phyloP scores from a whole-genome alignment of 768 basidiomycete species.

The Phlegmacium glaucopus region DNA sequence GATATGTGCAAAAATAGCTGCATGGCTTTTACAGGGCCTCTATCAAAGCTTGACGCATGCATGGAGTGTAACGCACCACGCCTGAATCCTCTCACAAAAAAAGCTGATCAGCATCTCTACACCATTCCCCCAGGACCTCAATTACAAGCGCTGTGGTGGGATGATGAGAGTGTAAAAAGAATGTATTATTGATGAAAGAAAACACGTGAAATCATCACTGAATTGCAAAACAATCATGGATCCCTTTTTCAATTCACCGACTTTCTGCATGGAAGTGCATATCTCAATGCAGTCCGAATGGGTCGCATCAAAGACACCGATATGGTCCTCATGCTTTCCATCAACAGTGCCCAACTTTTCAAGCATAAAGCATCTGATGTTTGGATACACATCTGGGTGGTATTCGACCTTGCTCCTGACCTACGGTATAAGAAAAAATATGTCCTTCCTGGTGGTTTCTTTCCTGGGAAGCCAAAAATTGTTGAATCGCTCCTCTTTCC shows the following conservation, averaged over 20 bases:
- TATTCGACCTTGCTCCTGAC: constrained; percentile 26
- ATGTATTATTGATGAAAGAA: constrained; percentile 3
- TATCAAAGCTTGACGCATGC: constrained; percentile 6
- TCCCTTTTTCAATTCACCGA: constrained; percentile 19
- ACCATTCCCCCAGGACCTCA: constrained; percentile 19
- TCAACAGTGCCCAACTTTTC: constrained; percentile 40
- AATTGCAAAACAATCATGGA: constrained; percentile 2
- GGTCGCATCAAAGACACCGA: constrained; percentile 25
- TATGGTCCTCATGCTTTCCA: constrained; percentile 29
- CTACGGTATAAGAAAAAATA: constrained; percentile 16
- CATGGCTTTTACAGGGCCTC: constrained; percentile 34
- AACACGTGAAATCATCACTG: constrained; percentile 2
- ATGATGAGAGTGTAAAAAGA: constrained; percentile 1
- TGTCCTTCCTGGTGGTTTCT: constrained; percentile 18
- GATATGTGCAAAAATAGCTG: constrained; percentile 42
- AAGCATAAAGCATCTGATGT: constrained; percentile 33
- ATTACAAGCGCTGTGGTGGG: constrained; percentile 20
- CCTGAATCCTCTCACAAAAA: constrained; percentile 9
- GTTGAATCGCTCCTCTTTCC: constrained; percentile 17
- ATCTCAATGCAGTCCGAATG: constrained; percentile 19
- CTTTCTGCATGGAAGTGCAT: constrained; percentile 14
- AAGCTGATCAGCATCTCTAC: constrained; percentile 10
- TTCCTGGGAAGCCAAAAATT: constrained; percentile 22
- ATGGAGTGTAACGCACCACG: constrained; percentile 8
- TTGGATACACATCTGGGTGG: constrained; percentile 39